phyloP scores from a whole-genome alignment of 352 stramenopile genomes.

The Halophytophthora batemanensis region DNA sequence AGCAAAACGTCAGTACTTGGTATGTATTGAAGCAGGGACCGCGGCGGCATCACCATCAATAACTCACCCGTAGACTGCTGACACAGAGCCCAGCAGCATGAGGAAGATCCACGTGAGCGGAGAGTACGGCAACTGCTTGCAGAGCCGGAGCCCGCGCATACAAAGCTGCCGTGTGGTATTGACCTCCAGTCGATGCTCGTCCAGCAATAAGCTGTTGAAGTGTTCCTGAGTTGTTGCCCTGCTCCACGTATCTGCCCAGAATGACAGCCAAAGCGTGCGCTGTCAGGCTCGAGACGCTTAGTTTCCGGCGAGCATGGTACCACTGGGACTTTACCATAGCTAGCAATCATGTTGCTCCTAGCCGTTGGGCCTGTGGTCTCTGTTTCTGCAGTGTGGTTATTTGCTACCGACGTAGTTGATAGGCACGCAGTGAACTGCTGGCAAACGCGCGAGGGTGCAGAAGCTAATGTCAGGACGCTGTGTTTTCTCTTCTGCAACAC shows the following conservation, averaged over 20 bases:
- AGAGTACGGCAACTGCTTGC: slow-evolving; percentile 80
- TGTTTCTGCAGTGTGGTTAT: no score
- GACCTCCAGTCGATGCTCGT: slow-evolving; percentile 48
- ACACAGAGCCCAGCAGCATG: slow-evolving; percentile 52
- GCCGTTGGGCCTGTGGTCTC: no score
- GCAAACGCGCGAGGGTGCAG: no score
- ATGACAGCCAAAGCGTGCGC: no score
- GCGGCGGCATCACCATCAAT: background rate
- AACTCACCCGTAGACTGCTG: slow-evolving; percentile 63
- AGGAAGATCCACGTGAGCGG: slow-evolving; percentile 84
- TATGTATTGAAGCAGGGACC: background rate
- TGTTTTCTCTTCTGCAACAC: no score
- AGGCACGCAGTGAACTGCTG: no score
- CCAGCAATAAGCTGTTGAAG: slow-evolving; percentile 66
- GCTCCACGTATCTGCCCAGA: slow-evolving; percentile 61
- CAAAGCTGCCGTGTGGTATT: slow-evolving; percentile 72
- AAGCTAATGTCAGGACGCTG: no score
- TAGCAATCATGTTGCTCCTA: no score
- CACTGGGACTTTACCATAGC: no score
- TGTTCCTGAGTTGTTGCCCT: slow-evolving; percentile 62
- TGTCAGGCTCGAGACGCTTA: no score
- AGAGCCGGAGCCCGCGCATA: slow-evolving; percentile 60
- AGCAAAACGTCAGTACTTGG: background rate
- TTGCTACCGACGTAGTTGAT: no score
- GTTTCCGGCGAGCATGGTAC: no score